Percentiles rank a stretch among this genome's conserved stretches.
phyloP scores from a whole-genome alignment of 352 stramenopile genomes.

The Pythium folliculosum region DNA sequence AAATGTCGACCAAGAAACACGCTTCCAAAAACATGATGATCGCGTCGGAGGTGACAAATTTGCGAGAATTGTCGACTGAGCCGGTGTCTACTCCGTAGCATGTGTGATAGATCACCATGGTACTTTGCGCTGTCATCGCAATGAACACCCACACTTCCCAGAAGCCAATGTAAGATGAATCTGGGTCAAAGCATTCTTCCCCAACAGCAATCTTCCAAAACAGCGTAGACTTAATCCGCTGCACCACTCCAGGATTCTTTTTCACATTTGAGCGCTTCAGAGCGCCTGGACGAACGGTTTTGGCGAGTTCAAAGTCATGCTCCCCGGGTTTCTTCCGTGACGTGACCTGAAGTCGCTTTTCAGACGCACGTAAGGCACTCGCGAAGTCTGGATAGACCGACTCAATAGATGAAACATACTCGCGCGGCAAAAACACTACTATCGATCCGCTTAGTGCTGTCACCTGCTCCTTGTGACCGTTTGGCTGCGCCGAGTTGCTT shows the following conservation, averaged over 20 bases:
- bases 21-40: constrained; percentile 38
- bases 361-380: constrained; percentile 51
- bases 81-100: constrained; percentile 38
- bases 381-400: constrained; percentile 38
- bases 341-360: constrained; percentile 30
- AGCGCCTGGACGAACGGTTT: constrained; percentile 6
- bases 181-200: constrained; percentile 46
- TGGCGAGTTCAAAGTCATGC: constrained; percentile 25
- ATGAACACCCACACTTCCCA: constrained; percentile 57
- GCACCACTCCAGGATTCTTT: neutral
- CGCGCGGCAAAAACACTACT: constrained; percentile 48
- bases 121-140: constrained; percentile 40
- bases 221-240: constrained; percentile 1
- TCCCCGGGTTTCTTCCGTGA: constrained; percentile 38
- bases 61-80: neutral
- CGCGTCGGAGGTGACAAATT: constrained; percentile 31
- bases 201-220: constrained; percentile 17
- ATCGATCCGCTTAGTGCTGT: constrained; percentile 57
- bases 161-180: constrained; percentile 42
- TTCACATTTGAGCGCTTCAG: neutral
- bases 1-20: constrained; percentile 46
- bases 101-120: constrained; percentile 46
- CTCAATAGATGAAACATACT: constrained; percentile 57
- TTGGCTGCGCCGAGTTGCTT: neutral
- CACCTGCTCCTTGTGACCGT: constrained; percentile 43